Base-by-base conservation (phyloP, 2,329 filamentous ascomycete genomes). In the Colletotrichum caudatum region DNA sequence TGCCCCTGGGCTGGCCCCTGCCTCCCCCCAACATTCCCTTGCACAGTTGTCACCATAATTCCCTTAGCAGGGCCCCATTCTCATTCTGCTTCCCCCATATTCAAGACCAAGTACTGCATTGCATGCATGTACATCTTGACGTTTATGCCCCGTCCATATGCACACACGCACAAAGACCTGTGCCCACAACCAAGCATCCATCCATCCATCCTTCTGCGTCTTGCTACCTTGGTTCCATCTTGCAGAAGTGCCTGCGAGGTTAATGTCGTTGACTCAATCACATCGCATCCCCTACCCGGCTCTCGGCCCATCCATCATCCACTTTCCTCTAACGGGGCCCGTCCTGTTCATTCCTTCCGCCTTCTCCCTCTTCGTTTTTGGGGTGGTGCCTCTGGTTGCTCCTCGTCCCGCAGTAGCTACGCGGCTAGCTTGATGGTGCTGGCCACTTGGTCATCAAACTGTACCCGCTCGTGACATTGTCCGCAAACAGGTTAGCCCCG, bases 391-490 rank as follows among this genome's bases (percentile, higher is more conserved):
- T 64, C 59, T 57, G 39, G 62, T 69, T 39, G 50, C 51, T 64
- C 64, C 64, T 48, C 64, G 51, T 69, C 57, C 69, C 57, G 61
- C 60, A 68, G 69, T 73, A 56, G 60, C 60, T 64, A 64, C 60
- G 64, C 63, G 37, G 37, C 69, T 64, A 65, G 51, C 48, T 71
- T 57, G 69, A 50, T 60, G 58, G 37, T 71, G 57, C 53, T 66
- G 67, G 71, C 66, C 35, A 65, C 71, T 63, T 64, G 63, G 67
- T 60, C 71, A 60, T 61, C 48, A 64, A 54, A 61, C 41, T 64
- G 71, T 67, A 71, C 69, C 70, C 64, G 63, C 72, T 74, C 73
- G 73, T 74, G 73, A 75, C 73, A 73, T 75, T 73, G 64, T 71
- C 74, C 74, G 63, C 37, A 75, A 73, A 58, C 58, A 69, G 74